Percentiles rank a stretch among this genome's conserved stretches.
These are phyloP conservation scores for Jackrogersella minutella DNA, from an alignment of 495 filamentous ascomycete genomes.

Conservation along the genomic window DNA sequence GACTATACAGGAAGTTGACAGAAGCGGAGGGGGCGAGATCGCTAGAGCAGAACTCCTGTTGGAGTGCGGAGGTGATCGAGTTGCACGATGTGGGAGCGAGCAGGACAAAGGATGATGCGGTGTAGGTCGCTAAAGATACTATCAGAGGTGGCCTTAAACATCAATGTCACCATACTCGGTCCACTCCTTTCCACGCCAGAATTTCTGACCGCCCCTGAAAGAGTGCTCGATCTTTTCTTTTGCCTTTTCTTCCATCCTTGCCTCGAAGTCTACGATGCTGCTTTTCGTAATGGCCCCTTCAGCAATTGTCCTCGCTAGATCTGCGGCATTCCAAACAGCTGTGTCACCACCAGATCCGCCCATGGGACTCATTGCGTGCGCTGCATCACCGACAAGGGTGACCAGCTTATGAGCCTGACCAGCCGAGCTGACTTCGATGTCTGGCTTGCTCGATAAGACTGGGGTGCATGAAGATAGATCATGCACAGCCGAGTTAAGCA, in stretches of 20 bases:
- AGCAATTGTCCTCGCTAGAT: slow-evolving; percentile 36
- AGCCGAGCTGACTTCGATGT: slow-evolving; percentile 39
- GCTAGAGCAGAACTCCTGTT: not conserved
- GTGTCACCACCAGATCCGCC: slow-evolving; percentile 44
- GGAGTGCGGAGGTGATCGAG: not conserved
- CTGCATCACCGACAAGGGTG: slow-evolving; percentile 43
- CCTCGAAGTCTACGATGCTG: slow-evolving; percentile 35
- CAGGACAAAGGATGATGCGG: not conserved
- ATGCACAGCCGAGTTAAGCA: slow-evolving; percentile 50
- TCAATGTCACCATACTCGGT: slow-evolving; percentile 34
- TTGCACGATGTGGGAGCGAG: not conserved
- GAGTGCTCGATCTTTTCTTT: slow-evolving; percentile 42
- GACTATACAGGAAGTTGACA: not conserved
- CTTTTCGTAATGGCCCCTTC: slow-evolving; percentile 30
- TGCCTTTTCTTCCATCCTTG: slow-evolving; percentile 40
- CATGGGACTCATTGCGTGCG: slow-evolving; percentile 41
- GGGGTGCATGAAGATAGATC: slow-evolving; percentile 46
- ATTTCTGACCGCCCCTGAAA: slow-evolving; percentile 40
- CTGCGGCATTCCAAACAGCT: slow-evolving; percentile 42
- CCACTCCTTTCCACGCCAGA: slow-evolving; percentile 43
- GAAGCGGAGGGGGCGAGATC: not conserved
- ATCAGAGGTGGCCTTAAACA: no score
- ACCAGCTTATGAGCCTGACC: slow-evolving; percentile 29
- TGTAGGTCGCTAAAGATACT: not conserved
- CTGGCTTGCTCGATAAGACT: slow-evolving; percentile 51